phyloP scores from a whole-genome alignment of 2,329 filamentous ascomycete species.

The Pezizomycotina sp. region DNA sequence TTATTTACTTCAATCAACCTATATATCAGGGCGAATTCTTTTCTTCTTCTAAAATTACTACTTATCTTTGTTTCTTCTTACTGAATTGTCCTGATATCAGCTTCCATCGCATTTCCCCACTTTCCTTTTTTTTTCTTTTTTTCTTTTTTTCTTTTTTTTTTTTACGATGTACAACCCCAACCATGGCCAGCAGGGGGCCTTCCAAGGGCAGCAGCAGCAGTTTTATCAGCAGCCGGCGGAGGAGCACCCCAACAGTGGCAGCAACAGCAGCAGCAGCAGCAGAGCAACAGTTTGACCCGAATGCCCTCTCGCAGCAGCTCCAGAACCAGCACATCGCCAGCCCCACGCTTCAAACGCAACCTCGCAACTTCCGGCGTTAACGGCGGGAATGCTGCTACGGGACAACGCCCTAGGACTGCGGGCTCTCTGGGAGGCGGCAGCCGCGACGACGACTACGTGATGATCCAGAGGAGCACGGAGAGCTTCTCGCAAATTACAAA shows the following conservation, averaged over 20 bases:
- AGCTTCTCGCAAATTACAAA: slow-evolving; percentile 55
- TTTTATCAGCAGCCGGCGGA: slow-evolving; percentile 38
- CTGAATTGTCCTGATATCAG: slow-evolving; percentile 12
- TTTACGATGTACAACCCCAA: slow-evolving; percentile 3
- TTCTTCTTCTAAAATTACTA: slow-evolving; percentile 1
- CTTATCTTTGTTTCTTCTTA: slow-evolving; percentile 14
- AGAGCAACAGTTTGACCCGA: slow-evolving; percentile 37
- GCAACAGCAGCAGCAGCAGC: slow-evolving; percentile 20
- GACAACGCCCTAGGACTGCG: slow-evolving; percentile 67
- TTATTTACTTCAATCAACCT: neutral
- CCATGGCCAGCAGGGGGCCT: slow-evolving; percentile 18
- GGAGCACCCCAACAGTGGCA: slow-evolving; percentile 32
- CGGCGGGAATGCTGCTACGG: slow-evolving; percentile 32
- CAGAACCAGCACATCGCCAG: slow-evolving; percentile 82
- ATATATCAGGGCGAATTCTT: neutral
- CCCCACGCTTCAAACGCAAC: slow-evolving; percentile 51
- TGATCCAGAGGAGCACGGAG: slow-evolving; percentile 53
- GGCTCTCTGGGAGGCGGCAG: slow-evolving; percentile 72
- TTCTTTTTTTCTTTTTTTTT: slow-evolving; percentile 25
- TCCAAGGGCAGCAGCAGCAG: slow-evolving; percentile 28
- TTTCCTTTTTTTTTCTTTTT: slow-evolving; percentile 19
- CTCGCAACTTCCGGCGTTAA: slow-evolving; percentile 39
- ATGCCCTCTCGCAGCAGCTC: slow-evolving; percentile 85
- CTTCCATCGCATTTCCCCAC: slow-evolving; percentile 19
- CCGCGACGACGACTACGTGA: slow-evolving; percentile 64